Evolutionary conservation across 495 filamentous ascomycete species (phyloP).

Genomic region (Aspergillus indologenus): DNA sequence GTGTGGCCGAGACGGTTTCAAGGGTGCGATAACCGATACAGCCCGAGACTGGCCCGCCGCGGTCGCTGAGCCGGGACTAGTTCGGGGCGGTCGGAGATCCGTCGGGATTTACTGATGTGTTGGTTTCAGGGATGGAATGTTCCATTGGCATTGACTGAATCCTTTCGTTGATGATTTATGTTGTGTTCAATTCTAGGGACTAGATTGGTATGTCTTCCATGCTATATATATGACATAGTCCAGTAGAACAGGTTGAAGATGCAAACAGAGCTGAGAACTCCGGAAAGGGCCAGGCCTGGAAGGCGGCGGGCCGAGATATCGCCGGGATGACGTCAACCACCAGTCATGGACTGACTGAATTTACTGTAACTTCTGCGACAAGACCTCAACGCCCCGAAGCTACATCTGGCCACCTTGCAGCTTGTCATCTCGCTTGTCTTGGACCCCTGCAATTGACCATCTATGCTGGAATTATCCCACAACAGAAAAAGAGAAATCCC

Average conservation of each 20-base stretch:
- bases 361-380: neutral
- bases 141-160: no score
- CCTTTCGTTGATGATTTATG: no score
- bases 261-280: no score
- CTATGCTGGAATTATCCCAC: no score
- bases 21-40: conserved; percentile 38
- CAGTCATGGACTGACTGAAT: neutral
- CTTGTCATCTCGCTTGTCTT: neutral
- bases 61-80: conserved; percentile 15
- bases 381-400: no score
- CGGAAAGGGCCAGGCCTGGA: conserved; percentile 7
- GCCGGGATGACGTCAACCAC: conserved; percentile 17
- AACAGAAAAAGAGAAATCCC: no score
- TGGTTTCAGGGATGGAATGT: no score
- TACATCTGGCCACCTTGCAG: neutral
- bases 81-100: conserved; percentile 10
- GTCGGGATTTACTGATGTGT: neutral
- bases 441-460: neutral
- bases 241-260: no score
- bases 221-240: no score
- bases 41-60: conserved; percentile 26
- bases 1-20: conserved; percentile 40
- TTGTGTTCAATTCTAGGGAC: neutral
- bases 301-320: conserved; percentile 20
- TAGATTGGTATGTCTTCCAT: no score